phyloP scores from a whole-genome alignment of 768 basidiomycete species.

The Leccinum uliginosum region DNA sequence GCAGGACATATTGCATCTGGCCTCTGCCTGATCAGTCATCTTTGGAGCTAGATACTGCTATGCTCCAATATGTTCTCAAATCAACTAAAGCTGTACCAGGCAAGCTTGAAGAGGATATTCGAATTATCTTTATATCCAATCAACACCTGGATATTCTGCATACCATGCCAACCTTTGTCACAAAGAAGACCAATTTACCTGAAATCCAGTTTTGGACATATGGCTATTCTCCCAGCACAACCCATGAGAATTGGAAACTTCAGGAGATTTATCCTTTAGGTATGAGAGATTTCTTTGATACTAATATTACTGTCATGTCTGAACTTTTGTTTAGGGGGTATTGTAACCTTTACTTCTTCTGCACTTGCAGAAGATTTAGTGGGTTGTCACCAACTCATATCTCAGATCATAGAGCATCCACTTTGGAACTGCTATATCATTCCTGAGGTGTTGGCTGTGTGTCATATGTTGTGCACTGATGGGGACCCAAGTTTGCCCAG shows the following conservation, averaged over 20 bases:
- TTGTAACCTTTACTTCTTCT: slow-evolving; percentile 65
- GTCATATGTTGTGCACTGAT: slow-evolving; percentile 11
- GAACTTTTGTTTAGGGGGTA: slow-evolving; percentile 48
- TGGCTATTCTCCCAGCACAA: slow-evolving; percentile 55
- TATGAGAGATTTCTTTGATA: slow-evolving; percentile 27
- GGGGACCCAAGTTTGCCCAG: neutral
- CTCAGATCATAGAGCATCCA: slow-evolving; percentile 52
- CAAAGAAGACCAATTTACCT: slow-evolving; percentile 40
- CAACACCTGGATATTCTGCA: slow-evolving; percentile 48
- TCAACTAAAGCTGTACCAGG: slow-evolving; percentile 39
- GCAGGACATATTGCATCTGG: slow-evolving; percentile 49
- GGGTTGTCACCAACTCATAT: slow-evolving; percentile 45
- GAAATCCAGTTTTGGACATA: slow-evolving; percentile 62
- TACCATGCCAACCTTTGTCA: slow-evolving; percentile 45
- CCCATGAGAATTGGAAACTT: slow-evolving; percentile 55
- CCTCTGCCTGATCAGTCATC: slow-evolving; percentile 26
- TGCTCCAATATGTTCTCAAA: slow-evolving; percentile 42
- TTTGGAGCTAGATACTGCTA: slow-evolving; percentile 39
- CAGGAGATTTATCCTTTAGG: slow-evolving; percentile 67
- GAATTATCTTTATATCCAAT: slow-evolving; percentile 64
- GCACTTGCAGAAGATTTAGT: slow-evolving; percentile 53
- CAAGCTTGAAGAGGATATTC: slow-evolving; percentile 35
- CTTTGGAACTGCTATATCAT: slow-evolving; percentile 66
- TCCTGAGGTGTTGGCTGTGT: slow-evolving; percentile 58
- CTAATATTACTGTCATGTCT: neutral